phyloP scores from a whole-genome alignment of 2,329 filamentous ascomycete genomes.

The Paecilomyces fulvus region DNA sequence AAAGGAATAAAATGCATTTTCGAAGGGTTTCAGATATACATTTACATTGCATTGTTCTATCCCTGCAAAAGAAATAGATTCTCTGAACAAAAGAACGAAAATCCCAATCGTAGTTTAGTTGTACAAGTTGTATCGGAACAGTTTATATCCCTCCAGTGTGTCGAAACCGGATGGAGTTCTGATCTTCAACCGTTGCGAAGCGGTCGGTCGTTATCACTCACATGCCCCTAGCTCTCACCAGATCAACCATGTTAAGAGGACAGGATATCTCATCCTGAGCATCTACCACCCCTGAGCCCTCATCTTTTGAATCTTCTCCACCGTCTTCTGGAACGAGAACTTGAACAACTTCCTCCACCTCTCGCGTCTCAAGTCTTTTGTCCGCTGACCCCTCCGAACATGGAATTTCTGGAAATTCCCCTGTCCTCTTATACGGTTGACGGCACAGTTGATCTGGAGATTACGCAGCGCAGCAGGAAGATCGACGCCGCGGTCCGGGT shows the following conservation, averaged over 20 bases:
- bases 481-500: constrained; percentile 25
- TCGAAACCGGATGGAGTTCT: background rate
- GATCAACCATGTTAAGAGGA: too few relatives aligned
- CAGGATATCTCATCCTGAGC: too few relatives aligned
- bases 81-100: background rate
- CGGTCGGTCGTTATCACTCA: background rate
- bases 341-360: constrained; percentile 39
- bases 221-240: background rate
- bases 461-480: constrained; percentile 19
- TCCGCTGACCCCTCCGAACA: constrained; percentile 32
- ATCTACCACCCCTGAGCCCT: constrained; percentile 38
- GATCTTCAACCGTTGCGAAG: background rate
- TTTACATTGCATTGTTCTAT: background rate
- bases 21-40: background rate
- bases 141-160: background rate
- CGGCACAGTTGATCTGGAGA: constrained; percentile 16
- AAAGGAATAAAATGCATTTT: background rate
- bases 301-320: constrained; percentile 36
- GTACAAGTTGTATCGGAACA: constrained; percentile 4
- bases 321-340: constrained; percentile 35
- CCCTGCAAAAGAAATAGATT: background rate
- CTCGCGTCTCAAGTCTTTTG: constrained; percentile 29
- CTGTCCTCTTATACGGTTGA: constrained; percentile 27
- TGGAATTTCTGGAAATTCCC: constrained; percentile 30
- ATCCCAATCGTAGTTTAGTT: constrained; percentile 2